These are phyloP conservation scores for Colletotrichum destructivum DNA, from an alignment of 2,329 filamentous ascomycete species.

Conservation along the genomic window DNA sequence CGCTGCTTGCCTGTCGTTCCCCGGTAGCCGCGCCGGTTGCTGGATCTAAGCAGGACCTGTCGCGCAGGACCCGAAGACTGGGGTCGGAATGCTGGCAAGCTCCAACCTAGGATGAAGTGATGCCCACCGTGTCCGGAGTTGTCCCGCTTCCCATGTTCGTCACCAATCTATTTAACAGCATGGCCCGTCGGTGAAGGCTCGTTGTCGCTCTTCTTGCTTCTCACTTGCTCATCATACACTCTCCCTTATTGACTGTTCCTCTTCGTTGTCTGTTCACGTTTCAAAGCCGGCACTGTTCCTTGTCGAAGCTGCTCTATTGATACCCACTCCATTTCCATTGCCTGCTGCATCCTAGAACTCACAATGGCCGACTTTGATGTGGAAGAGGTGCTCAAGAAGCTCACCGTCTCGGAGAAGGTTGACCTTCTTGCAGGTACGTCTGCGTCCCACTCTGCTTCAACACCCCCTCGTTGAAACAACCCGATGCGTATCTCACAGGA, in stretches of 20 bases:
- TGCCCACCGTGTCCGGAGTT: constrained; percentile 22
- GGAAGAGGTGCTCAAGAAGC: constrained; percentile 68
- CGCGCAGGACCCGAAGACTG: background rate
- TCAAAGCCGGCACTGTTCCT: background rate
- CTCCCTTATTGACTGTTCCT: constrained; percentile 10
- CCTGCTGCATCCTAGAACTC: background rate
- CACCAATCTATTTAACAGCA: constrained; percentile 33
- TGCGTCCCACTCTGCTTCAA: background rate
- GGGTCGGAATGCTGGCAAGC: background rate
- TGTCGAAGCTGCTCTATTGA: constrained; percentile 7
- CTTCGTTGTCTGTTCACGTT: constrained; percentile 6
- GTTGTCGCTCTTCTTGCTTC: background rate
- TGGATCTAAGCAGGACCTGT: constrained; percentile 6
- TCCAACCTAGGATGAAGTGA: background rate
- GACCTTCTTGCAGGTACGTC: constrained; percentile 65
- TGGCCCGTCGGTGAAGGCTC: constrained; percentile 3
- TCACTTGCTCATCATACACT: constrained; percentile 1
- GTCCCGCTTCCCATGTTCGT: constrained; percentile 31
- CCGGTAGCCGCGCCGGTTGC: constrained; percentile 2
- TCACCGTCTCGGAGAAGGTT: constrained; percentile 67
- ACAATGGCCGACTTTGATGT: constrained; percentile 64
- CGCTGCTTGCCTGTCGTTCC: constrained; percentile 15
- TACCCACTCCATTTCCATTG: constrained; percentile 4
- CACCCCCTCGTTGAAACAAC: background rate
- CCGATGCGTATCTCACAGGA: too few relatives aligned